Evolutionary conservation across 768 basidiomycete genomes (phyloP).

Genomic region (Udeniomyces megalosporus): DNA sequence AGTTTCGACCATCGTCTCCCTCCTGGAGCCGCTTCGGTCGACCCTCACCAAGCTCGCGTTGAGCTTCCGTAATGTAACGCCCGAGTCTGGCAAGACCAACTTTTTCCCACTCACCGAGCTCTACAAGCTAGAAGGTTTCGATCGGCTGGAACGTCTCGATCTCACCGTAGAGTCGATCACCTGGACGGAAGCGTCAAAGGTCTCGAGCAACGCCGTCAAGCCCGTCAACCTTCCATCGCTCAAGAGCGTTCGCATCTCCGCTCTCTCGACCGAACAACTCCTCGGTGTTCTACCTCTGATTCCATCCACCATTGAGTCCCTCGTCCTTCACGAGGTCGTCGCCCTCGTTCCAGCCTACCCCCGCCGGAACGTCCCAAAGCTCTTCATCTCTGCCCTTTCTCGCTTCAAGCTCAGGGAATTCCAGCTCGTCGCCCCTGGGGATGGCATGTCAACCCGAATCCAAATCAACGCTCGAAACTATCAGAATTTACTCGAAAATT

Average conservation of each 20-base stretch:
- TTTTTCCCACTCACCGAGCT: background rate
- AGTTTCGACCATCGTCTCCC: too few relatives aligned
- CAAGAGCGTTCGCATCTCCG: background rate
- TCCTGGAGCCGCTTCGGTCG: background rate
- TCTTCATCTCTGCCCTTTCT: background rate
- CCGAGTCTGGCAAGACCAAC: background rate
- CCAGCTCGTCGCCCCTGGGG: constrained; percentile 1
- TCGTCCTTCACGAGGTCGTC: background rate
- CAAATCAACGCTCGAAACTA: too few relatives aligned
- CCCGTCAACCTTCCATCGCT: background rate
- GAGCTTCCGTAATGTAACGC: background rate
- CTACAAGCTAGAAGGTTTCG: background rate
- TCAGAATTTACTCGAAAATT: too few relatives aligned
- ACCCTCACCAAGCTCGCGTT: background rate
- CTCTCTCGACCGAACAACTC: background rate
- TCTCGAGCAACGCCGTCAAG: background rate
- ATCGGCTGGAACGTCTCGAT: background rate
- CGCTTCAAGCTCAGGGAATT: background rate
- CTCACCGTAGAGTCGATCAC: background rate
- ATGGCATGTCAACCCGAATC: too few relatives aligned
- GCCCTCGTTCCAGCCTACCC: background rate
- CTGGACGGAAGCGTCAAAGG: background rate
- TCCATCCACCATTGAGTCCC: background rate
- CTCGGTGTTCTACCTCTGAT: background rate
- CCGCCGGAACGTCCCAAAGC: background rate